A percentile compares a stretch with the other conserved stretches of the same genome.
phyloP scores from a whole-genome alignment of 2,329 filamentous ascomycete genomes.

The Penicillium sp. region DNA sequence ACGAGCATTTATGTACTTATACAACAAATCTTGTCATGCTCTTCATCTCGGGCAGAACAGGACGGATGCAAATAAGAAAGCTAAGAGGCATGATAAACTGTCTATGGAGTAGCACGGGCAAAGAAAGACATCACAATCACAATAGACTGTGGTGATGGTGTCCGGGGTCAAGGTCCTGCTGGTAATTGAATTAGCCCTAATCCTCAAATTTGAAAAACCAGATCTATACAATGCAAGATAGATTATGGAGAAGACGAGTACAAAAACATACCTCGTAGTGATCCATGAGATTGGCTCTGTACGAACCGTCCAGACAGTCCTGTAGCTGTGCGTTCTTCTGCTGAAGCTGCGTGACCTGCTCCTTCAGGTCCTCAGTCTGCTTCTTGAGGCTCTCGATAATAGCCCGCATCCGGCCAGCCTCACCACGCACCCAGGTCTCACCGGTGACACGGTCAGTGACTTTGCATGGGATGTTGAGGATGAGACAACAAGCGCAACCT shows the following conservation, averaged over 20 bases:
- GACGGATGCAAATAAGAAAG: not conserved
- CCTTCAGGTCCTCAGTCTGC: slow-evolving; percentile 3
- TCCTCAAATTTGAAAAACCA: not conserved
- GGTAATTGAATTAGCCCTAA: not conserved
- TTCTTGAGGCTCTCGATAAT: slow-evolving; percentile 10
- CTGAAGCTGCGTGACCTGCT: not conserved
- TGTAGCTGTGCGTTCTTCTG: slow-evolving; percentile 5
- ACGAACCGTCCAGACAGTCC: not conserved
- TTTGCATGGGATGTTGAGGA: slow-evolving; percentile 11
- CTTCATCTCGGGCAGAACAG: not conserved
- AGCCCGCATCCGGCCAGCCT: slow-evolving; percentile 6
- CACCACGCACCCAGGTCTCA: slow-evolving; percentile 17
- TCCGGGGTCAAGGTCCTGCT: not conserved
- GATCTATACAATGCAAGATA: not conserved
- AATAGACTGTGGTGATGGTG: not conserved
- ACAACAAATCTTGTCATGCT: not conserved
- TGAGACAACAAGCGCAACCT: slow-evolving; percentile 17
- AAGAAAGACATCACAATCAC: not conserved
- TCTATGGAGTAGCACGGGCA: not conserved
- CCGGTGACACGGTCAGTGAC: slow-evolving; percentile 22
- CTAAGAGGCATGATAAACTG: not conserved
- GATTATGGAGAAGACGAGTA: not conserved
- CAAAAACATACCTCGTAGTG: not conserved
- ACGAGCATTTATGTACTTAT: not conserved
- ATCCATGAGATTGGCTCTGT: not conserved